Base-by-base conservation (phyloP, 1,284 basidiomycete species). In the Naganishia albida region DNA sequence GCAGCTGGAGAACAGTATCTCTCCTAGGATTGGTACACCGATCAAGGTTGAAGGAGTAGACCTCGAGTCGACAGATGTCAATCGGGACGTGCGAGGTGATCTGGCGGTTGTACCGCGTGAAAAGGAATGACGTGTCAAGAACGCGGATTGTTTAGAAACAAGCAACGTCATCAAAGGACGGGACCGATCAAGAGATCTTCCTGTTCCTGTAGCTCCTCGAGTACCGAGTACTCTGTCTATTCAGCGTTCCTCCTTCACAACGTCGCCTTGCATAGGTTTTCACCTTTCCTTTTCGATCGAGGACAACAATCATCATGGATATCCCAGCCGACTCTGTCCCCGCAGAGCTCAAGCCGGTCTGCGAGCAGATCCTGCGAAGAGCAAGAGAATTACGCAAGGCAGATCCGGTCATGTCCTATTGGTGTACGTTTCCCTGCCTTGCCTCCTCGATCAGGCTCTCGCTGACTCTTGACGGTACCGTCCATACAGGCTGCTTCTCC, bases 341-440 rank as follows among this genome's bases (percentile, higher is more conserved):
- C 8, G 64, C 70, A 2, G 80, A 79, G 55, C 72, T 82, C 65
- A 83, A 83, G 69, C 69, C 85, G 20, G 82, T 90, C 30, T 76
- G 75, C 66, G 77, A 85, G 8, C 88, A 92, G 2, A 94, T 87
- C 75, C 82, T 98, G n/a, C 91, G 92, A 74, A 85, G 94, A 55
- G 90, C 93, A 0, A 86, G 90, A 57, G 95, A 98, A 77, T 83
- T 96, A 67, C 85, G 84, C 59, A 81, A 81, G 16, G 86, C 88
- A 65, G 93, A 98, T 71, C 89, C 91, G 2, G 82, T 93, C 57
- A 86, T 98, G 70, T 84, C 91, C 1, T 98, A 98, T 77, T 98
- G 94, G 94, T 94, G 93, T 91, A 80, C 72, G 88, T 81, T 7
- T n/a, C 18, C 50, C 1, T 34, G 16, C 40, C 13, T 28, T 39